phyloP scores from a whole-genome alignment of 75 land plant genomes.

The Pinus albicaulis region DNA sequence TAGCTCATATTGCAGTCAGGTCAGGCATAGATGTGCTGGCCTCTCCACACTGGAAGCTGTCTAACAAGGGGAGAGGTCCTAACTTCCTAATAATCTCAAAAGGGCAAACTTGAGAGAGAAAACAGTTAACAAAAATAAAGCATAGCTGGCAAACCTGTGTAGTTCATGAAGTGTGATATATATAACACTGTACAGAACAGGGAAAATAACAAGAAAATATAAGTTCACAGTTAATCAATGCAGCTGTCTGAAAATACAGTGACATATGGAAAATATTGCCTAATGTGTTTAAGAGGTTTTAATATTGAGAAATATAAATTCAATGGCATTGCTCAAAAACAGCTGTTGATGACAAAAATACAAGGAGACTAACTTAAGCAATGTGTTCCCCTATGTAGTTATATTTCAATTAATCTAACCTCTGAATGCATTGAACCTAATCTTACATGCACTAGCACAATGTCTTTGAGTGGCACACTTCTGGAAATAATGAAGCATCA shows the following conservation, averaged over 20 bases:
- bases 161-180: neutral
- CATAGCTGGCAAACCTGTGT: neutral
- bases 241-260: neutral
- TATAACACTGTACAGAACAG: neutral
- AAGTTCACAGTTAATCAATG: neutral
- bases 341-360: neutral
- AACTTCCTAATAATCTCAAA: neutral
- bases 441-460: neutral
- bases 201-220: neutral
- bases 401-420: neutral
- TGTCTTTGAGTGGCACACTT: neutral
- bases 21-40: neutral
- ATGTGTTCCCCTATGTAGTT: neutral
- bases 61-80: neutral
- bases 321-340: neutral
- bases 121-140: neutral
- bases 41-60: neutral
- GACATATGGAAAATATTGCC: too few species aligned
- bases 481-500: neutral
- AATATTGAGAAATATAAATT: neutral
- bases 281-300: too few species aligned
- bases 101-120: neutral
- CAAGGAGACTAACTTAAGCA: neutral
- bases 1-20: neutral
- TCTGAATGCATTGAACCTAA: neutral